A percentile compares a stretch with the other conserved stretches of the same genome.
phyloP scores from a whole-genome alignment of 1,284 basidiomycete genomes.

The Microbotryum lychnidis-dioicae region DNA sequence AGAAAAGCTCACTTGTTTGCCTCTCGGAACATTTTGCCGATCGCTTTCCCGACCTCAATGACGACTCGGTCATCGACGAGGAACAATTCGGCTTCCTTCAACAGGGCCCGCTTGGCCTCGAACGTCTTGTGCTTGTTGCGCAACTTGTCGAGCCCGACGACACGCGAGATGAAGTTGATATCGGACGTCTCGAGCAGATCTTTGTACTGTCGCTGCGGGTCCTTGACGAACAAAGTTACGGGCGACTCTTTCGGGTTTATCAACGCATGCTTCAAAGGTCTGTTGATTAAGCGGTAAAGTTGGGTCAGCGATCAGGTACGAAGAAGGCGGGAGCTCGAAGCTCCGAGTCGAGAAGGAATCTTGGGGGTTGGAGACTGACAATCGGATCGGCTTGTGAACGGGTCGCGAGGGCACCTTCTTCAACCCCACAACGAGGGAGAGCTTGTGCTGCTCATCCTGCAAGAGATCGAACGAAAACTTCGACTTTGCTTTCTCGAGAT shows the following conservation, averaged over 20 bases:
- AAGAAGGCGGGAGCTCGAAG: background rate
- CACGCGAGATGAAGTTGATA: slow-evolving; percentile 80
- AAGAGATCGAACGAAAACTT: slow-evolving; percentile 70
- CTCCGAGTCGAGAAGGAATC: background rate
- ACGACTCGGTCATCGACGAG: slow-evolving; percentile 85
- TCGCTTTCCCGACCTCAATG: slow-evolving; percentile 72
- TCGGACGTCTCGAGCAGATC: slow-evolving; percentile 68
- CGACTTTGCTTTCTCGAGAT: slow-evolving; percentile 53
- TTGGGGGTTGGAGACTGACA: slow-evolving; percentile 51
- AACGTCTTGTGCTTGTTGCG: slow-evolving; percentile 89
- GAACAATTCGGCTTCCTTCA: slow-evolving; percentile 86
- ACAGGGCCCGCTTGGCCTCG: slow-evolving; percentile 73
- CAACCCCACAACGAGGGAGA: slow-evolving; percentile 77
- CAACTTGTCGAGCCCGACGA: slow-evolving; percentile 83
- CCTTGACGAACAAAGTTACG: slow-evolving; percentile 87
- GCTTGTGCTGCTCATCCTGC: slow-evolving; percentile 56
- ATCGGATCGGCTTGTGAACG: slow-evolving; percentile 70
- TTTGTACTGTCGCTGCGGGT: slow-evolving; percentile 93
- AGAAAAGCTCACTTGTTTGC: slow-evolving; percentile 69
- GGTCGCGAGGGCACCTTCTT: slow-evolving; percentile 58
- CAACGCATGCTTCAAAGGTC: slow-evolving; percentile 69
- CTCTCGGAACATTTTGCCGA: slow-evolving; percentile 85
- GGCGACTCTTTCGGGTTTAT: slow-evolving; percentile 68
- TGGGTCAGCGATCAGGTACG: background rate
- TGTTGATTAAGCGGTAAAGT: slow-evolving; percentile 37